These are phyloP conservation scores for Cladorrhinum sp. DNA, from an alignment of 2,329 filamentous ascomycete species.

Conservation along the genomic window DNA sequence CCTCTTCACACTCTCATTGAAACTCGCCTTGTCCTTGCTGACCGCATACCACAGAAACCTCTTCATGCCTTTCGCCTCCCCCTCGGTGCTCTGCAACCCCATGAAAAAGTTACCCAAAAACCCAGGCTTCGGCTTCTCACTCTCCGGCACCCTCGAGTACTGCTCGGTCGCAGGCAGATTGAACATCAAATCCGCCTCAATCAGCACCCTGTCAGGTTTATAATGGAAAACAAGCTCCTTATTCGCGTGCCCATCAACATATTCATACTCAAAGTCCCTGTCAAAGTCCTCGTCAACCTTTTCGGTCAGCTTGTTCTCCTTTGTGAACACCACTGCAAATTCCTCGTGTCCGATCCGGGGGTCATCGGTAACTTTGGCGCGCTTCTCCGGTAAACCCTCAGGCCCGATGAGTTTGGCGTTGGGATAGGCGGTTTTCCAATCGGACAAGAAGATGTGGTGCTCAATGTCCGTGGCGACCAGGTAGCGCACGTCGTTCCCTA, in stretches of 20 bases:
- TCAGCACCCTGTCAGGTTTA: conserved; percentile 72
- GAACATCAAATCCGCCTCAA: conserved; percentile 89
- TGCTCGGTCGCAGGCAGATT: conserved; percentile 87
- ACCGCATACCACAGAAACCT: conserved; percentile 77
- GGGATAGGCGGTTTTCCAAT: conserved; percentile 80
- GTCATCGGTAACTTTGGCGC: conserved; percentile 56
- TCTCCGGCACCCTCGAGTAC: conserved; percentile 60
- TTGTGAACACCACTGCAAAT: conserved; percentile 66
- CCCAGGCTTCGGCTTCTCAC: conserved; percentile 37
- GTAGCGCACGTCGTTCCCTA: conserved; percentile 73
- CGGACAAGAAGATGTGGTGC: conserved; percentile 89
- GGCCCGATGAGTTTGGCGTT: conserved; percentile 76
- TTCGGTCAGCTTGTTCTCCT: conserved; percentile 42
- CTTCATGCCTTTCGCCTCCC: conserved; percentile 71
- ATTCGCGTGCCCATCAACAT: conserved; percentile 74
- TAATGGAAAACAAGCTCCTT: conserved; percentile 87
- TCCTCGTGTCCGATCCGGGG: conserved; percentile 51
- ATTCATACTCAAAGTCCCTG: conserved; percentile 80
- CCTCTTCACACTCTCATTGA: conserved; percentile 63
- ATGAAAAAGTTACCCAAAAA: conserved; percentile 44
- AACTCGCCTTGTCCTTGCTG: conserved; percentile 61
- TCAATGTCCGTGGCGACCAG: conserved; percentile 85
- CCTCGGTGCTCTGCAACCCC: conserved; percentile 58
- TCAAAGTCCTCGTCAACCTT: conserved; percentile 76
- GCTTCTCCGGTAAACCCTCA: conserved; percentile 80